These are phyloP conservation scores for Beauveria sp. DNA, from an alignment of 2,329 filamentous ascomycete species.

Conservation along the genomic window DNA sequence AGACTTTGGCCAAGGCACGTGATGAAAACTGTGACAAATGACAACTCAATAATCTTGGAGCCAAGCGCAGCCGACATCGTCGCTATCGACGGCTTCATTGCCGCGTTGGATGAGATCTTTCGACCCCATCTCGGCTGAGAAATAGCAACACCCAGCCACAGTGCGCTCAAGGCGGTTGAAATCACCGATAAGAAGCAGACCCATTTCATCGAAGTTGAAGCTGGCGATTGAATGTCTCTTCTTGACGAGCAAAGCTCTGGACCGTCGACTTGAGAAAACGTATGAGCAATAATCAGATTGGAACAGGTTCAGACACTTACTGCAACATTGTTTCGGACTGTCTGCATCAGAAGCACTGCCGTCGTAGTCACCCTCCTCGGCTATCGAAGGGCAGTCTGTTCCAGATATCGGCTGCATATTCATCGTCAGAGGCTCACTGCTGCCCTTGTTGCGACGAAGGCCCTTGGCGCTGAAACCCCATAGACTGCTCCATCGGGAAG, in stretches of 20 bases:
- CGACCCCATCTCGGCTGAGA: slow-evolving; percentile 55
- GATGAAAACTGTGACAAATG: slow-evolving; percentile 71
- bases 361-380: background rate
- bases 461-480: background rate
- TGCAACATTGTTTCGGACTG: background rate
- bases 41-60: slow-evolving; percentile 70
- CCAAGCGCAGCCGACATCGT: slow-evolving; percentile 60
- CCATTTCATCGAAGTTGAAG: slow-evolving; percentile 15
- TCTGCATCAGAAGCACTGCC: background rate
- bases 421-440: background rate
- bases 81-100: slow-evolving; percentile 55
- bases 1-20: slow-evolving; percentile 67
- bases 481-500: background rate
- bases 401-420: background rate
- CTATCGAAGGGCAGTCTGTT: background rate
- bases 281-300: background rate
- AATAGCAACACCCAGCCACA: slow-evolving; percentile 59
- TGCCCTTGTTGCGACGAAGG: background rate
- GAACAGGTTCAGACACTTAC: background rate
- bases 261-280: slow-evolving; percentile 15
- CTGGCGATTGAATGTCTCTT: slow-evolving; percentile 23
- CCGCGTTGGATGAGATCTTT: slow-evolving; percentile 43
- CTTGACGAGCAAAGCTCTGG: slow-evolving; percentile 27
- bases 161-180: slow-evolving; percentile 54
- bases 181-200: slow-evolving; percentile 53